Conservation (phyloP, 2,329 filamentous ascomycete genomes). For the Diaporthe eres region DNA sequence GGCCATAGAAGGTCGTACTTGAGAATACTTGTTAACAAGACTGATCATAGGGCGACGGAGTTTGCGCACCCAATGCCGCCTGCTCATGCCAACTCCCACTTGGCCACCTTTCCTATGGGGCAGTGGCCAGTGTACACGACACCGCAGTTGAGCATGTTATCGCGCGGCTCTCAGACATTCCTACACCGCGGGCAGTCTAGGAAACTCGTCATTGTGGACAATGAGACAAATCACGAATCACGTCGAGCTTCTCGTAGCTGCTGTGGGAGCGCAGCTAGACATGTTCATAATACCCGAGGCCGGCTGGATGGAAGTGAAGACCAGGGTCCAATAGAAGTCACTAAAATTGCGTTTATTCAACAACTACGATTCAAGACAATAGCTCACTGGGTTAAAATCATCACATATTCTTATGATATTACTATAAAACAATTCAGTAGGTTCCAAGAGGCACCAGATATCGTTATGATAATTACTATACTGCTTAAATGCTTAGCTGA, state of each 20-base stretch:
- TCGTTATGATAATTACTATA: too few relatives aligned
- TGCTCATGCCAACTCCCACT: background rate
- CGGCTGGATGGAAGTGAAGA: background rate
- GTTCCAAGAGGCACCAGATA: too few relatives aligned
- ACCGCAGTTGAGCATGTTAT: background rate
- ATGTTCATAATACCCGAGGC: background rate
- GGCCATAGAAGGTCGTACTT: background rate
- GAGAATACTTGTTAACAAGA: background rate
- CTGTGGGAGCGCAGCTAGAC: background rate
- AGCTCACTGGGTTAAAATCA: too few relatives aligned
- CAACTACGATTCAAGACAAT: too few relatives aligned
- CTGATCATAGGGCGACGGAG: background rate
- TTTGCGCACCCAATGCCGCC: background rate
- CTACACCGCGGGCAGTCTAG: background rate
- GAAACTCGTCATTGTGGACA: background rate
- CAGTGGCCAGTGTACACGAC: background rate
- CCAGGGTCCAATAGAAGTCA: background rate
- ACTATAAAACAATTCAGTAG: too few relatives aligned
- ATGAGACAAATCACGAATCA: background rate
- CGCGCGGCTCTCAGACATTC: background rate
- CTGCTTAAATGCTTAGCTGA: too few relatives aligned
- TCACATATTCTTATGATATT: too few relatives aligned
- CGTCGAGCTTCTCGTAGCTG: background rate
- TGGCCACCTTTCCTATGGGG: background rate
- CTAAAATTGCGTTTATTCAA: too few relatives aligned